Conservation (phyloP, 2,329 filamentous ascomycete species). For the Harringtonia aguacate region DNA sequence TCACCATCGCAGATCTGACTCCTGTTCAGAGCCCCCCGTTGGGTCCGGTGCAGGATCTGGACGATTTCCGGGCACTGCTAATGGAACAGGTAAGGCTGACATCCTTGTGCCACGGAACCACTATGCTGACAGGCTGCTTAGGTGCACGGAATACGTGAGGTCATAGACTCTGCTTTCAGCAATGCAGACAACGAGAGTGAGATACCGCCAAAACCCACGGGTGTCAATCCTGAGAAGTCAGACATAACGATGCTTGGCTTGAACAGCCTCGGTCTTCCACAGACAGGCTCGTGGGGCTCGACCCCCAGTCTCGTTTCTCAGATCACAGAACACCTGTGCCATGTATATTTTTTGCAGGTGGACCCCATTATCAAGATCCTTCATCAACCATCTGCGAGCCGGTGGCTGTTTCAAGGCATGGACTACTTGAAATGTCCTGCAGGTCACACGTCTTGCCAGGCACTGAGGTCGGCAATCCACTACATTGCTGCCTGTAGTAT, state of each 20-base stretch:
- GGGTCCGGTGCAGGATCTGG: background rate
- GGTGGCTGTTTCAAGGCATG: constrained; percentile 13
- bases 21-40: background rate
- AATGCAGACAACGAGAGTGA: constrained; percentile 1
- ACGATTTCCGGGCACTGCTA: constrained; percentile 3
- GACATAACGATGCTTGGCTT: background rate
- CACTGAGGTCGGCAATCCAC: background rate
- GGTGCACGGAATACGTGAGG: constrained; percentile 1
- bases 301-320: too few species aligned
- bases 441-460: constrained; percentile 7
- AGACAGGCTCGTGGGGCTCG: background rate
- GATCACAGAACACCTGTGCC: constrained; percentile 9
- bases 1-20: too few species aligned
- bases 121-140: background rate
- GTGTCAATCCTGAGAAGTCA: too few species aligned
- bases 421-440: constrained; percentile 15
- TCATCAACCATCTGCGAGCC: constrained; percentile 12
- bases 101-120: background rate
- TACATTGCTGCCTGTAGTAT: constrained; percentile 3
- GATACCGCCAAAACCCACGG: too few species aligned
- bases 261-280: background rate
- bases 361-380: constrained; percentile 17
- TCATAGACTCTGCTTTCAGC: background rate
- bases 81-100: background rate
- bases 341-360: constrained; percentile 14